phyloP scores from a whole-genome alignment of 192 early-diverging fungal genomes.

The Podila minutissima region DNA sequence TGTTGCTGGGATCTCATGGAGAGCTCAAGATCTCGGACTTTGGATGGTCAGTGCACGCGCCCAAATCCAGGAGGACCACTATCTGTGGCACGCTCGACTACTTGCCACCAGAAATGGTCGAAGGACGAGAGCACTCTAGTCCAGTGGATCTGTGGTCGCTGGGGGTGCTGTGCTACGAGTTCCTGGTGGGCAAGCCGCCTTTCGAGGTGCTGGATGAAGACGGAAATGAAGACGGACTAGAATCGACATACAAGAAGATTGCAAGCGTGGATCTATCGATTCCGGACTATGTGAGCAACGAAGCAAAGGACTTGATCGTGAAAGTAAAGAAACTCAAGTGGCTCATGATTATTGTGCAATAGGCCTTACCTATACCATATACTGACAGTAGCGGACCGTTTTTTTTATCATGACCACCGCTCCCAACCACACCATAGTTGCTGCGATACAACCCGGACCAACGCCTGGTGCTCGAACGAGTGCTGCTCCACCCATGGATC shows the following conservation, averaged over 20 bases:
- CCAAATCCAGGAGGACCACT: slow-evolving; percentile 81
- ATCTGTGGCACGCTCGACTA: slow-evolving; percentile 97
- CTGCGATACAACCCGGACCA: slow-evolving; percentile 74
- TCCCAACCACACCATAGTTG: slow-evolving; percentile 57
- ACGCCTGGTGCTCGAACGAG: slow-evolving; percentile 78
- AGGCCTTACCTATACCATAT: not conserved
- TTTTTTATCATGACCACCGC: not conserved
- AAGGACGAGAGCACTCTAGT: slow-evolving; percentile 80
- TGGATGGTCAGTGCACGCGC: slow-evolving; percentile 95
- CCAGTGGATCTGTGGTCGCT: slow-evolving; percentile 94
- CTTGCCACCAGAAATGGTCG: slow-evolving; percentile 96
- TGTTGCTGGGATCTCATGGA: slow-evolving; percentile 86
- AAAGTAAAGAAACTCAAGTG: slow-evolving; percentile 60
- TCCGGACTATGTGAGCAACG: slow-evolving; percentile 78
- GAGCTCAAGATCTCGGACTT: slow-evolving; percentile 97
- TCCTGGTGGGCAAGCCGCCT: slow-evolving; percentile 91
- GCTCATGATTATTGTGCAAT: slow-evolving; percentile 5
- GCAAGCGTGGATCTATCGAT: slow-evolving; percentile 84
- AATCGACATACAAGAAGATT: slow-evolving; percentile 85
- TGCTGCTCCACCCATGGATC: slow-evolving; percentile 83
- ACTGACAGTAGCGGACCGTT: not conserved
- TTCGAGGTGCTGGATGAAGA: slow-evolving; percentile 76
- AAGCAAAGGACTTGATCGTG: slow-evolving; percentile 87
- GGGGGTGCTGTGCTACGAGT: slow-evolving; percentile 93
- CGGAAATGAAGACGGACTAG: slow-evolving; percentile 67